Conservation (phyloP, 257 asterid genomes). For the Solanum habrochaites region DNA sequence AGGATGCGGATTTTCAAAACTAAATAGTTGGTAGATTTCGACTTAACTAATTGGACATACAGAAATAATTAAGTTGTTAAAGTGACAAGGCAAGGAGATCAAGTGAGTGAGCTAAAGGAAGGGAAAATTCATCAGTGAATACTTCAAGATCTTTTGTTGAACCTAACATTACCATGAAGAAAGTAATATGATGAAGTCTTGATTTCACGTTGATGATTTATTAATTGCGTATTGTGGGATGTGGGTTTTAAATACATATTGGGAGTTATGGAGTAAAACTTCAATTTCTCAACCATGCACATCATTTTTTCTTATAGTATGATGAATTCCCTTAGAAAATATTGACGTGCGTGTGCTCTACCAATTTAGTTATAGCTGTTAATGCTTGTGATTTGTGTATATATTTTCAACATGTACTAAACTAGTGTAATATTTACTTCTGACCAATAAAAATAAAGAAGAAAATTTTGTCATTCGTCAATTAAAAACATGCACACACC, state of each 20-base stretch:
- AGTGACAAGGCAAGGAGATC: background rate
- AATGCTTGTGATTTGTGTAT: background rate
- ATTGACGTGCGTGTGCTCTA: background rate
- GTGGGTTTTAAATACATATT: background rate
- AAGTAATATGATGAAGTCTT: background rate
- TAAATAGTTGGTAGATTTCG: too few relatives aligned
- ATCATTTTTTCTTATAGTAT: too few relatives aligned
- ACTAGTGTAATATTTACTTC: background rate
- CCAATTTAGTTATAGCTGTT: background rate
- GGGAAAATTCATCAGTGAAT: background rate
- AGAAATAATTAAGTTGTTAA: background rate
- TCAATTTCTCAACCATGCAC: too few relatives aligned
- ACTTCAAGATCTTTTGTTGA: too few relatives aligned
- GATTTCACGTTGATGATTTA: background rate
- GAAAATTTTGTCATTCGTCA: background rate
- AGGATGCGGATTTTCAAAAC: too few relatives aligned
- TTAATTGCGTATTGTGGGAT: background rate
- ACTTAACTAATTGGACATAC: background rate
- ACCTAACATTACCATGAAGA: background rate
- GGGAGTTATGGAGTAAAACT: background rate
- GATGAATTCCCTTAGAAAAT: too few relatives aligned
- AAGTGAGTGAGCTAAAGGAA: background rate
- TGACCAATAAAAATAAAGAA: background rate
- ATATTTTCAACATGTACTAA: background rate
- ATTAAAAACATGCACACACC: background rate